These are phyloP conservation scores for Coemansia sp. DNA, from an alignment of 192 early-diverging fungal species.

Conservation along the genomic window DNA sequence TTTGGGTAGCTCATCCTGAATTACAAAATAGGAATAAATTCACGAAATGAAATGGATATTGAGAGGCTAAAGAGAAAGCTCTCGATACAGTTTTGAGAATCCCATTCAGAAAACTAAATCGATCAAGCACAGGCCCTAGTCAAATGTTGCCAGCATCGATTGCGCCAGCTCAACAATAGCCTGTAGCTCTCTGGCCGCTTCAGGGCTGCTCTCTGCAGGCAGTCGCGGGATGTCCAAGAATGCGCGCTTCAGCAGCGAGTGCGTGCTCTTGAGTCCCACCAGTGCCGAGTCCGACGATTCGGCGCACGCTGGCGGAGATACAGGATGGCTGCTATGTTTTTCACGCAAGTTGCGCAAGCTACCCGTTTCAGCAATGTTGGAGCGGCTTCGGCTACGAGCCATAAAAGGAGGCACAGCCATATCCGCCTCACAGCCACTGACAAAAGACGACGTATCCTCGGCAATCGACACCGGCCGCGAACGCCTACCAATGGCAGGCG, in stretches of 20 bases:
- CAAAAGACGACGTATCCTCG: not conserved
- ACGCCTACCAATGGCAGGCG: conserved; percentile 6
- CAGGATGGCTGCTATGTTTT: not conserved
- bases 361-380: conserved; percentile 45
- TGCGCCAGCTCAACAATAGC: conserved; percentile 38
- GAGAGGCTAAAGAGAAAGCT: not conserved
- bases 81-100: too few species aligned
- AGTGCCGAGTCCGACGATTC: conserved; percentile 4
- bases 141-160: conserved; percentile 15
- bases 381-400: conserved; percentile 25
- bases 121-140: not conserved
- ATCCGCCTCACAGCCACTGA: not conserved
- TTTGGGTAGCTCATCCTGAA: not conserved
- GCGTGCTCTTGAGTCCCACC: conserved; percentile 19
- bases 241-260: conserved; percentile 19
- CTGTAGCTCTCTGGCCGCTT: conserved; percentile 22
- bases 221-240: conserved; percentile 2
- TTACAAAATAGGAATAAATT: not conserved
- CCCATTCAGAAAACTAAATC: not conserved
- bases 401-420: conserved; percentile 13
- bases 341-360: conserved; percentile 38
- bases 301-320: not conserved
- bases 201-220: not conserved
- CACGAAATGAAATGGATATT: not conserved
- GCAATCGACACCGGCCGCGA: conserved; percentile 4